Conservation (phyloP, 164 flowering plant genomes). For the Umbilicus rupestris region DNA sequence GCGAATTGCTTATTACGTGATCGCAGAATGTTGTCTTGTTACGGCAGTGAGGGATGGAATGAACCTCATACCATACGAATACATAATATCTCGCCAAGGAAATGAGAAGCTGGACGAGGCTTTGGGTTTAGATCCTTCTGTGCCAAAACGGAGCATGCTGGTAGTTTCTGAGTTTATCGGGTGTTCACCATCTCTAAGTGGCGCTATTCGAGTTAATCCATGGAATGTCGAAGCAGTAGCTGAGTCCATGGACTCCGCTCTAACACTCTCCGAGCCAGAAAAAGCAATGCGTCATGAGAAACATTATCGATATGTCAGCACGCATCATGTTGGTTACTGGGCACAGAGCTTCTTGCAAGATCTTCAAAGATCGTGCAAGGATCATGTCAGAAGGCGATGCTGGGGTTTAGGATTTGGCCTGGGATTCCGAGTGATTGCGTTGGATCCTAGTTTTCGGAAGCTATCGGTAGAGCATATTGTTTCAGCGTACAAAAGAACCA, state of each 20-base stretch:
- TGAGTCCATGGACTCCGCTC: constrained; percentile 38
- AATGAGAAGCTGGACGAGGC: constrained; percentile 28
- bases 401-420: constrained; percentile 44
- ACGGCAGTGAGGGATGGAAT: constrained; percentile 46
- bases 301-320: constrained; percentile 35
- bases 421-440: constrained; percentile 31
- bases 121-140: constrained; percentile 19
- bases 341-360: constrained; percentile 37
- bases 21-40: constrained; percentile 41
- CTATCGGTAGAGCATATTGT: constrained; percentile 38
- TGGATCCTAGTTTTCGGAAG: constrained; percentile 35
- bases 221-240: constrained; percentile 40
- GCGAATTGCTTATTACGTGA: constrained; percentile 33
- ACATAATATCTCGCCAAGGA: constrained; percentile 35
- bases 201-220: constrained; percentile 39
- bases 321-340: constrained; percentile 48
- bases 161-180: constrained; percentile 42
- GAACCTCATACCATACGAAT: constrained; percentile 43
- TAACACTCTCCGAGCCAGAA: constrained; percentile 24
- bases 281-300: constrained; percentile 39
- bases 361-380: constrained; percentile 37
- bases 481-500: constrained; percentile 36
- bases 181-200: constrained; percentile 39
- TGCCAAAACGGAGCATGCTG: constrained; percentile 32
- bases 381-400: constrained; percentile 31